Evolutionary conservation across 2,329 filamentous ascomycete genomes (phyloP).

Genomic region (Exophiala mesophila): DNA sequence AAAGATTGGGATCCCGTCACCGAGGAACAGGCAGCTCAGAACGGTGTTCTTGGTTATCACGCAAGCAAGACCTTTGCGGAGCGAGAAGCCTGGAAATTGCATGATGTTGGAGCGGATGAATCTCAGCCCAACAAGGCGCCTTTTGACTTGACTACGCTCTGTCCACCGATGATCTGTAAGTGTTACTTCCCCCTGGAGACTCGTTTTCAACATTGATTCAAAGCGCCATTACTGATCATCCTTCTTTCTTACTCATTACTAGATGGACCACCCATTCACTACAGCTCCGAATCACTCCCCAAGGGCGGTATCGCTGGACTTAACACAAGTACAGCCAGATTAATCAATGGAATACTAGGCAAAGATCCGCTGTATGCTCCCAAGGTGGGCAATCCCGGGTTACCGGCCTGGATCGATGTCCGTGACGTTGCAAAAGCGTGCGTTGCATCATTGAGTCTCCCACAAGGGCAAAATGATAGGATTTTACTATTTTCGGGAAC

Average conservation of each 20-base stretch:
- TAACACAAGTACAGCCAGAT: conserved; percentile 1
- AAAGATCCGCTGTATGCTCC: background rate
- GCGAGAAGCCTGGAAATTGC: conserved; percentile 21
- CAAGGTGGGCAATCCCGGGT: background rate
- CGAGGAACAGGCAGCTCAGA: conserved; percentile 34
- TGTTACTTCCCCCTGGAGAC: background rate
- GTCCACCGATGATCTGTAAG: conserved; percentile 39
- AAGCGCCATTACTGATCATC: background rate
- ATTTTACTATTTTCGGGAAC: background rate
- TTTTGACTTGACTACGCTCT: conserved; percentile 30
- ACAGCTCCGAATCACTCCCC: background rate
- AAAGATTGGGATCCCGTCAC: conserved; percentile 40
- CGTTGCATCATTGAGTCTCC: background rate
- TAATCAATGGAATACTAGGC: conserved; percentile 1
- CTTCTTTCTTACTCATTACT: no score
- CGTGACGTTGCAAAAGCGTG: conserved; percentile 6
- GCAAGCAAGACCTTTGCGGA: conserved; percentile 44
- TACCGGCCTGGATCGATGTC: conserved; percentile 12
- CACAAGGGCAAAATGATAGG: background rate
- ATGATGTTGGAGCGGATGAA: conserved; percentile 12
- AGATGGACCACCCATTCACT: conserved; percentile 36
- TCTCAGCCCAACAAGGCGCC: conserved; percentile 16
- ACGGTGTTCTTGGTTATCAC: conserved; percentile 34
- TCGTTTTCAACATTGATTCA: no score
- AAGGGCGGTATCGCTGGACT: conserved; percentile 1